These are phyloP conservation scores for Sclerospora graminicola DNA, from an alignment of 352 stramenopile species.

Conservation along the genomic window DNA sequence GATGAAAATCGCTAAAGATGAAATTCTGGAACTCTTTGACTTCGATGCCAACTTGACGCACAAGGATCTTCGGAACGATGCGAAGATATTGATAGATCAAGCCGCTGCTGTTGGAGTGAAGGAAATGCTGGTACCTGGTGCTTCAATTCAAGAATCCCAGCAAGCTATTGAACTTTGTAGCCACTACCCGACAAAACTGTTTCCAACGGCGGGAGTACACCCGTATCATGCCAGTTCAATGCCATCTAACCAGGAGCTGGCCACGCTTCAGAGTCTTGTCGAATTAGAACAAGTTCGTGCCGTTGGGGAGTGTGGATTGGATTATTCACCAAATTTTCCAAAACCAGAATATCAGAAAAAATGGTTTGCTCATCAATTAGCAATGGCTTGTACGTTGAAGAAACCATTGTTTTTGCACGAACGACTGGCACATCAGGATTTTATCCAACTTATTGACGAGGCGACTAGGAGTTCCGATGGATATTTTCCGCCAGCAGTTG, in stretches of 20 bases:
- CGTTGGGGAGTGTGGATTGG: constrained; percentile 73
- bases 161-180: too few relatives aligned
- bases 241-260: constrained; percentile 24
- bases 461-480: constrained; percentile 22
- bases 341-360: constrained; percentile 29
- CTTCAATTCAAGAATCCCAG: too few relatives aligned
- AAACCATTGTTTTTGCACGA: constrained; percentile 83
- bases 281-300: constrained; percentile 26
- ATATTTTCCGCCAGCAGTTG: constrained; percentile 48
- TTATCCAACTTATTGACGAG: constrained; percentile 57
- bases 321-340: constrained; percentile 64
- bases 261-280: constrained; percentile 22
- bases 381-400: constrained; percentile 44
- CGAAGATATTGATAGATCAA: too few relatives aligned
- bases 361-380: constrained; percentile 60
- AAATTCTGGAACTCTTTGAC: too few relatives aligned
- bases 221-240: too few relatives aligned
- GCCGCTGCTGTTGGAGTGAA: too few relatives aligned
- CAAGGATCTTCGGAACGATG: too few relatives aligned
- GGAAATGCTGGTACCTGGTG: too few relatives aligned
- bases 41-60: too few relatives aligned
- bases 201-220: too few relatives aligned
- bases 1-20: too few relatives aligned
- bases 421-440: constrained; percentile 63
- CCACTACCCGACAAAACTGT: too few relatives aligned